phyloP scores from a whole-genome alignment of 768 basidiomycete species.

The Pleurotus tuoliensis region DNA sequence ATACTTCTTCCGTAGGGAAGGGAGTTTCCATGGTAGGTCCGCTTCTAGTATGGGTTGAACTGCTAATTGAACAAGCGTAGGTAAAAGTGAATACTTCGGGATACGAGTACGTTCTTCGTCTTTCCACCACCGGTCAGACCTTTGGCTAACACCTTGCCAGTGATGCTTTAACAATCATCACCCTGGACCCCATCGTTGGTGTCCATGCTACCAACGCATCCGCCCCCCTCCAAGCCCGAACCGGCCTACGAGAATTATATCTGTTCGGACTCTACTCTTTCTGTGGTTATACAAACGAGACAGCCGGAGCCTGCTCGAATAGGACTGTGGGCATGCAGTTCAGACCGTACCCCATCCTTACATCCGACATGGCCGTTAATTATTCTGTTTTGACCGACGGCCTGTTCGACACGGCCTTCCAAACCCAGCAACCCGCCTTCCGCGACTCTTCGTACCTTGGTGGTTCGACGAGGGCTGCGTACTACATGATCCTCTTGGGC shows the following conservation, averaged over 20 bases:
- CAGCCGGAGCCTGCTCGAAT: slow-evolving; percentile 66
- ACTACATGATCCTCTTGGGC: slow-evolving; percentile 72
- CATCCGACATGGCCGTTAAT: slow-evolving; percentile 64
- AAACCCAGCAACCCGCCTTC: slow-evolving; percentile 34
- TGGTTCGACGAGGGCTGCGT: slow-evolving; percentile 62
- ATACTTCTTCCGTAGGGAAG: slow-evolving; percentile 67
- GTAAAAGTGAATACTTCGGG: slow-evolving; percentile 65
- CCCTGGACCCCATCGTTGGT: slow-evolving; percentile 54
- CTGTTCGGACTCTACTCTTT: slow-evolving; percentile 79
- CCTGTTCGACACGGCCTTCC: slow-evolving; percentile 40
- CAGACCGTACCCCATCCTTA: slow-evolving; percentile 60
- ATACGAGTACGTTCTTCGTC: slow-evolving; percentile 52
- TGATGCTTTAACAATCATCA: slow-evolving; percentile 42
- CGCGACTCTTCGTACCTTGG: slow-evolving; percentile 60
- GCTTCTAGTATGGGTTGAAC: slow-evolving; percentile 2
- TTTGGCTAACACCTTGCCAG: slow-evolving; percentile 28
- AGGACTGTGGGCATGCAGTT: slow-evolving; percentile 55
- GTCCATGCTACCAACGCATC: slow-evolving; percentile 68
- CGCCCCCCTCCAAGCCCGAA: slow-evolving; percentile 49
- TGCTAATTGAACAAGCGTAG: slow-evolving; percentile 28
- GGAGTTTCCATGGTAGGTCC: slow-evolving; percentile 65
- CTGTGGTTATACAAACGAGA: slow-evolving; percentile 66
- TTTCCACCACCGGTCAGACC: background rate
- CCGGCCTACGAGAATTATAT: slow-evolving; percentile 69
- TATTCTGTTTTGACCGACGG: slow-evolving; percentile 52